Percentiles rank a stretch among this genome's conserved stretches.
Conservation (phyloP, 2,329 filamentous ascomycete genomes). For the Cytospora piceae region DNA sequence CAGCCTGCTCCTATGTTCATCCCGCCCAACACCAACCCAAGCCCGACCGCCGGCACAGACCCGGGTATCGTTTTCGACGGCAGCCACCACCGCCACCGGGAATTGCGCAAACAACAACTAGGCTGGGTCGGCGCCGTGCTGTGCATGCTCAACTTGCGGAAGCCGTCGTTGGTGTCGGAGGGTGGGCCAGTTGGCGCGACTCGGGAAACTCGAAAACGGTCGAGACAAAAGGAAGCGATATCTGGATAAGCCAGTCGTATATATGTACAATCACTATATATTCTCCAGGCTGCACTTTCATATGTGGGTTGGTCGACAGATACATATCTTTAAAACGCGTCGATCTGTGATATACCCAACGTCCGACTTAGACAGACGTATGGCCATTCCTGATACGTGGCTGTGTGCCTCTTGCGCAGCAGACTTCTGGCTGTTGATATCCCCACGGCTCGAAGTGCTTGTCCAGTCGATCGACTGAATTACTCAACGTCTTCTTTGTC, state of each 20-base stretch:
- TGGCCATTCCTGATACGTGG: neutral
- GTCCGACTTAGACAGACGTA: neutral
- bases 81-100: constrained; percentile 38
- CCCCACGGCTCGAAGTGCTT: neutral
- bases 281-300: neutral
- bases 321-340: neutral
- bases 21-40: too few relatives aligned
- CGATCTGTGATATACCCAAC: neutral
- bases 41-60: constrained; percentile 34
- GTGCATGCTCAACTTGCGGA: constrained; percentile 43
- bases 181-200: constrained; percentile 32
- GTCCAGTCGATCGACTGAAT: neutral
- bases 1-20: too few relatives aligned
- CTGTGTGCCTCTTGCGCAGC: neutral
- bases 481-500: neutral
- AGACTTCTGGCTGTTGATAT: neutral
- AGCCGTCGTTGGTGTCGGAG: constrained; percentile 30
- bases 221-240: neutral
- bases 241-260: neutral
- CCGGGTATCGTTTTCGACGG: constrained; percentile 30
- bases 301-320: neutral
- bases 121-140: constrained; percentile 53
- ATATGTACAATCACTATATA: neutral
- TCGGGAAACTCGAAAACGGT: neutral
- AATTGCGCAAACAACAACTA: constrained; percentile 48